Evolutionary conservation across 2,329 filamentous ascomycete species (phyloP), one percentile per base, ranked within the genome.

Genomic region (Didymella keratinophila): DNA sequence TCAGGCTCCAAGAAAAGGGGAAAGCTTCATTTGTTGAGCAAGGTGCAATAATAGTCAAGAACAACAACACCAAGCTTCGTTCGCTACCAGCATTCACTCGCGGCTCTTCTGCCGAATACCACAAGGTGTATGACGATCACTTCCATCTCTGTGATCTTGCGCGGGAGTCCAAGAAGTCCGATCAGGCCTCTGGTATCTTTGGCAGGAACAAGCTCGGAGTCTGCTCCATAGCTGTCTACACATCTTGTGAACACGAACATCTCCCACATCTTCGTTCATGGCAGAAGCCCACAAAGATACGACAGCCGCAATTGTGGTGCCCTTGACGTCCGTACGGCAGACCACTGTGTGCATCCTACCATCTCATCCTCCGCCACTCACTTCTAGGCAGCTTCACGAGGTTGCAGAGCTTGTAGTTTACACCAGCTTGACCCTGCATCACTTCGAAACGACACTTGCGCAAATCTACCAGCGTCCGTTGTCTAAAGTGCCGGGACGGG

Each of bases 401-500:
- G 1, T 44, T 21, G 20, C 28, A 18, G 21, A 14, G 18, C 12
- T 14, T 47, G 11, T 39, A 32, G 18, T 32, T 8, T 36, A 52
- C 21, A 39, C 25, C 37, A 44, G 30, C 30, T 39, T n/a, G 25
- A 39, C 45, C 30, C 49, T 53, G 45, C 44, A 44, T 34, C 25
- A 32, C 16, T 42, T 36, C 27, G 41, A 57, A 51, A 52, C 54
- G 18, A 56, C 34, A 36, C 42, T 32, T 43, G 34, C 4, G 20
- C 12, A 34, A 25, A 21, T 42, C 16, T 20, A 27, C 20, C 41
- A 27, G 10, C 21, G 6, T 47, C 34, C 43, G 43, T 52, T 21
- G 25, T 21, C 32, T 42, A 37, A 36, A 23, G 21, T 50, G 20
- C 12, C 45, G 50, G 56, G 41, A 54, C 39, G 50, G 50, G 34